Evolutionary conservation across 2,329 filamentous ascomycete genomes (phyloP).

Genomic region (Uncinocarpus reesii): DNA sequence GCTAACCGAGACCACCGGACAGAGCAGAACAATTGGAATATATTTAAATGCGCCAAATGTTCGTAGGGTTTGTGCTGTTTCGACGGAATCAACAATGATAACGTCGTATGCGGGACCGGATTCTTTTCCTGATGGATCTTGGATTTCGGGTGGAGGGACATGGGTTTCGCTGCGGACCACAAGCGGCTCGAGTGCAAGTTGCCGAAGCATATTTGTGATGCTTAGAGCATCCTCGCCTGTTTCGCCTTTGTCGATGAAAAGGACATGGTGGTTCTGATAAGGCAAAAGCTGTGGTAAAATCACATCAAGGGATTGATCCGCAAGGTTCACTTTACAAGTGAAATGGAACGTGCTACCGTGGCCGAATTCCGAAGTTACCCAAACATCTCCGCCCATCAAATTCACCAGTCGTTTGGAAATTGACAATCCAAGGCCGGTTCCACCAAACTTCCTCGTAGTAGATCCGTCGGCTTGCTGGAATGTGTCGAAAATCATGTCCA

Average conservation of each 20-base stretch:
- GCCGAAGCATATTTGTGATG: slow-evolving; percentile 65
- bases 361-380: slow-evolving; percentile 87
- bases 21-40: slow-evolving; percentile 85
- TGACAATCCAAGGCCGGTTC: slow-evolving; percentile 83
- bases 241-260: slow-evolving; percentile 87
- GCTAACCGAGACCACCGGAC: slow-evolving; percentile 78
- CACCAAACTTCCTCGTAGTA: slow-evolving; percentile 90
- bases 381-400: slow-evolving; percentile 91
- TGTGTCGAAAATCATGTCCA: slow-evolving; percentile 95
- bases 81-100: slow-evolving; percentile 88
- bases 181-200: slow-evolving; percentile 69
- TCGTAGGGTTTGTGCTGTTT: slow-evolving; percentile 74
- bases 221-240: slow-evolving; percentile 56
- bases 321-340: slow-evolving; percentile 80
- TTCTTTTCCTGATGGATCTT: slow-evolving; percentile 42
- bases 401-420: slow-evolving; percentile 93
- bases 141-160: slow-evolving; percentile 47
- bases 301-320: slow-evolving; percentile 63
- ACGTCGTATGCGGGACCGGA: slow-evolving; percentile 68
- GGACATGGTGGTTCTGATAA: slow-evolving; percentile 84
- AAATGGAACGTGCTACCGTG: slow-evolving; percentile 94
- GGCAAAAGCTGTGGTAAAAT: slow-evolving; percentile 69
- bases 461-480: slow-evolving; percentile 98
- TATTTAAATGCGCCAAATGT: slow-evolving; percentile 95
- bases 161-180: slow-evolving; percentile 69